Conservation (phyloP, 257 asterid species). For the Solanum pennellii region DNA sequence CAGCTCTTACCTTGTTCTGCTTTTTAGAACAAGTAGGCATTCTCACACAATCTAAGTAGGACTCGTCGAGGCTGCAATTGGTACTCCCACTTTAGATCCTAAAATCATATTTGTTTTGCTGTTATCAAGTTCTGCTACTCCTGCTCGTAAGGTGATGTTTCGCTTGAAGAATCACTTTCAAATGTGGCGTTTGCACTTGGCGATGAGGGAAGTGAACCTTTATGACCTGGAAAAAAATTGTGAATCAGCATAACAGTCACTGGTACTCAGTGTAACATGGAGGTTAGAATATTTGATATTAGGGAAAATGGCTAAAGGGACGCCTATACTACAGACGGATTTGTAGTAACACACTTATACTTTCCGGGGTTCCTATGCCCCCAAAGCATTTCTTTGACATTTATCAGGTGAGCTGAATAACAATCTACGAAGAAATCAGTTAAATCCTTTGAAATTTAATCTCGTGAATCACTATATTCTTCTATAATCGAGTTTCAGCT, state of each 20-base stretch:
- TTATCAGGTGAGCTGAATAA: not conserved
- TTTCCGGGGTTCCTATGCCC: not conserved
- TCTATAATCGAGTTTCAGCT: not conserved
- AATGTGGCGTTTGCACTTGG: conserved; percentile 54
- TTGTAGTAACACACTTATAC: not conserved
- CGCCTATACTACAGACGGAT: not conserved
- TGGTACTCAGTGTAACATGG: not conserved
- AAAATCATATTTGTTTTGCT: not conserved
- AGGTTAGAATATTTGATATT: not conserved
- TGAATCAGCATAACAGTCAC: not conserved
- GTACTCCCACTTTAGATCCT: not conserved
- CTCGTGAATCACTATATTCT: not conserved
- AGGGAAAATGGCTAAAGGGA: not conserved
- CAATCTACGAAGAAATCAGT: not conserved
- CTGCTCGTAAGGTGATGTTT: conserved; percentile 78
- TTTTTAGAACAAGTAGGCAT: not conserved
- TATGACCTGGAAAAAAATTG: conserved; percentile 35
- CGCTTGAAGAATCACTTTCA: conserved; percentile 88
- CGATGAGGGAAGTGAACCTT: conserved; percentile 54
- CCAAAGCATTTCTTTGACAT: not conserved
- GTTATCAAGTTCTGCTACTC: not conserved
- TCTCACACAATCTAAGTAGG: not conserved
- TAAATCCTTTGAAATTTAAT: not conserved
- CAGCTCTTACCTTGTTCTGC: not conserved
- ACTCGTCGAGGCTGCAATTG: not conserved